Conservation (phyloP, 306 rosid genomes). For the Rosa persica region DNA sequence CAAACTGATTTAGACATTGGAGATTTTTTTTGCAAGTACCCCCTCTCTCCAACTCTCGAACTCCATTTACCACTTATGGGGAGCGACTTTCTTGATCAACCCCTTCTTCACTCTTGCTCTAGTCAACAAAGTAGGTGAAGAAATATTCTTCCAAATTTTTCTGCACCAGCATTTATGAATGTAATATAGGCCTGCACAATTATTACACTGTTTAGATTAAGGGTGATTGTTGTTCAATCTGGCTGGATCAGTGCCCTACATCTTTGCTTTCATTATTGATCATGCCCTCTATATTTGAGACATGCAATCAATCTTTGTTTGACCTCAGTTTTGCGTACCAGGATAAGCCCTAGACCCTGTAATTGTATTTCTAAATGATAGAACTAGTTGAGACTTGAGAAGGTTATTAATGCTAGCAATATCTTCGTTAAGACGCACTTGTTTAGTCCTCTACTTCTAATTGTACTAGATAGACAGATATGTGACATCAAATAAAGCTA, state of each 20-base stretch:
- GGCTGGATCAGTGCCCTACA: background rate
- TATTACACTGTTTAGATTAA: background rate
- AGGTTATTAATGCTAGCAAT: no score
- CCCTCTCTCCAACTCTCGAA: no score
- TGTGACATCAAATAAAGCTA: background rate
- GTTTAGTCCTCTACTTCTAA: background rate
- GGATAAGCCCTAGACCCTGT: background rate
- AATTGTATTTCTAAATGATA: background rate
- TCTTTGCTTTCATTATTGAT: background rate
- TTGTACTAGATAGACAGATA: background rate
- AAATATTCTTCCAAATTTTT: no score
- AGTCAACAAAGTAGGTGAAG: no score
- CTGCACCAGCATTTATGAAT: background rate
- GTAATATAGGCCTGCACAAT: background rate
- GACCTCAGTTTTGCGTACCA: background rate
- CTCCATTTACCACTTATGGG: no score
- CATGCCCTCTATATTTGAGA: background rate
- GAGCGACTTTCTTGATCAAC: no score
- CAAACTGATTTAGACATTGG: no score
- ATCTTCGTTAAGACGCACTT: background rate
- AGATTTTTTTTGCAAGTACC: no score
- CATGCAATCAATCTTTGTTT: slow-evolving; percentile 2
- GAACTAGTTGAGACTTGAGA: background rate
- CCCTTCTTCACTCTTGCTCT: no score
- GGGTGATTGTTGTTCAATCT: background rate